A percentile compares a stretch with the other conserved stretches of the same genome.
phyloP scores from a whole-genome alignment of 2,329 filamentous ascomycete genomes.

The Decorospora gaudefroyi region DNA sequence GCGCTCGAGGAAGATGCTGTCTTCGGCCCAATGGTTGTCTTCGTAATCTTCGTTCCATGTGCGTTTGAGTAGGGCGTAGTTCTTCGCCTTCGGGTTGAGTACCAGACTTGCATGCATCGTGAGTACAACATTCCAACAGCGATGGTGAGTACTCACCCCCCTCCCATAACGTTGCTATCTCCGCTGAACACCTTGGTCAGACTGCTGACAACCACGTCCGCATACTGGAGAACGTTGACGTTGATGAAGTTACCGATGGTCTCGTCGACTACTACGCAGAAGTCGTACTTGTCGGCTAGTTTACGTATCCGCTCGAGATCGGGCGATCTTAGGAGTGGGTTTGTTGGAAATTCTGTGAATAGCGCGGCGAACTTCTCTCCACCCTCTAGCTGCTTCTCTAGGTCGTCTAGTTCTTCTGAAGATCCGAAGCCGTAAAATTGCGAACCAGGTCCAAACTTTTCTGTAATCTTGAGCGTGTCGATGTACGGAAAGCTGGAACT shows the following conservation, averaged over 20 bases:
- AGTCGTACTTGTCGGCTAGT: constrained; percentile 81
- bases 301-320: constrained; percentile 79
- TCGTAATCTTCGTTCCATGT: constrained; percentile 71
- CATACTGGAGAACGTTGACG: constrained; percentile 85
- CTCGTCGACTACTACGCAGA: constrained; percentile 90
- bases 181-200: constrained; percentile 97
- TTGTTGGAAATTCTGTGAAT: constrained; percentile 94
- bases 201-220: constrained; percentile 91
- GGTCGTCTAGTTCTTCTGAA: constrained; percentile 76
- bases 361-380: constrained; percentile 81
- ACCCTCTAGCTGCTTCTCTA: constrained; percentile 69
- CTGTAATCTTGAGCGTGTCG: constrained; percentile 89
- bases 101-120: constrained; percentile 52
- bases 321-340: constrained; percentile 83
- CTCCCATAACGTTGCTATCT: constrained; percentile 98
- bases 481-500: constrained; percentile 79
- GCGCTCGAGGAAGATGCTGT: constrained; percentile 90
- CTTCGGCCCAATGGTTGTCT: constrained; percentile 92
- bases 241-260: constrained; percentile 97
- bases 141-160: constrained; percentile 56
- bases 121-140: constrained; percentile 2
- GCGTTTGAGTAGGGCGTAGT: constrained; percentile 71
- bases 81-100: constrained; percentile 68
- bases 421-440: constrained; percentile 85
- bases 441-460: constrained; percentile 92